Evolutionary conservation across 179 eudicot genomes (phyloP).

Genomic region (Spinacia oleracea): DNA sequence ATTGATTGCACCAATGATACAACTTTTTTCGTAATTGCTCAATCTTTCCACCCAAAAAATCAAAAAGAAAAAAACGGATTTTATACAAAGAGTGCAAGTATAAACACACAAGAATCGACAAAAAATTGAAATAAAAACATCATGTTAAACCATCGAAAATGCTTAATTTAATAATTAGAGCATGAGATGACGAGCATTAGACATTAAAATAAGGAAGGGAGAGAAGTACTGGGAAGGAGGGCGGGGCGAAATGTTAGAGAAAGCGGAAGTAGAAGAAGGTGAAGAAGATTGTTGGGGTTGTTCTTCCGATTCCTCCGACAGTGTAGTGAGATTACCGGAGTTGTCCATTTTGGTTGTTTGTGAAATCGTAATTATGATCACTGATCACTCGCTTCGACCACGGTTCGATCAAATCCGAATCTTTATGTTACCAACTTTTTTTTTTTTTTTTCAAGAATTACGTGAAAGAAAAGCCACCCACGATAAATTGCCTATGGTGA

Average conservation of each 20-base stretch:
- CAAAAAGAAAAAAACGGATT: no score
- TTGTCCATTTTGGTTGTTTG: neutral
- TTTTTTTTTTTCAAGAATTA: no score
- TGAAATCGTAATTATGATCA: neutral
- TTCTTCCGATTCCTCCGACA: slow-evolving; percentile 21
- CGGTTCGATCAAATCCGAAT: no score
- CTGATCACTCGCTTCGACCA: no score
- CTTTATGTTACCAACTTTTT: no score
- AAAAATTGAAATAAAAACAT: neutral
- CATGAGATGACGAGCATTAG: neutral
- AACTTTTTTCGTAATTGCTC: no score
- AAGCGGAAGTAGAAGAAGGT: slow-evolving; percentile 38
- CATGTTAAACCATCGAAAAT: neutral
- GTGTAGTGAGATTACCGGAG: slow-evolving; percentile 16
- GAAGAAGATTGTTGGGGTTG: neutral
- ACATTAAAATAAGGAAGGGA: neutral
- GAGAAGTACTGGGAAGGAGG: slow-evolving; percentile 45
- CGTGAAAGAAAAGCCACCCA: no score
- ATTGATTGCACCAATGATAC: neutral
- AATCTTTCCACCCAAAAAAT: neutral
- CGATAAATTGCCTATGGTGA: no score
- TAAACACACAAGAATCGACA: neutral
- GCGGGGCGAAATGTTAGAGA: slow-evolving; percentile 45
- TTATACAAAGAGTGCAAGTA: neutral
- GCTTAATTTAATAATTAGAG: neutral